Conservation (phyloP, 768 basidiomycete genomes). For the Rhizopogon vesiculosus region DNA sequence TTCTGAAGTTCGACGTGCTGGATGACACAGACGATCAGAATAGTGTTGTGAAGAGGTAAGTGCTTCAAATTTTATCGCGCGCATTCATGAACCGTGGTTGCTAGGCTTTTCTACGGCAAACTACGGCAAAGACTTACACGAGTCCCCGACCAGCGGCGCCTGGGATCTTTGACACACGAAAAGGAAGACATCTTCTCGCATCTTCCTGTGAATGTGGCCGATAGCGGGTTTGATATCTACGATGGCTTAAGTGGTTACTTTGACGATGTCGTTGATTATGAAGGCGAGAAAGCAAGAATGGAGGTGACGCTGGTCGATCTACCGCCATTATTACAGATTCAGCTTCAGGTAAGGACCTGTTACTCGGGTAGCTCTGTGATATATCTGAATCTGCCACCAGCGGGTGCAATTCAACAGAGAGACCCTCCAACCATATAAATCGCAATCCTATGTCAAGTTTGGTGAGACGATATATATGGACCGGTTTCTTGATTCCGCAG, state of each 20-base stretch:
- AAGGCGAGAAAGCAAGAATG: slow-evolving; percentile 84
- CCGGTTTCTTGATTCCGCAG: slow-evolving; percentile 79
- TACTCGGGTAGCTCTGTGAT: background rate
- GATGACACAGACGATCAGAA: slow-evolving; percentile 48
- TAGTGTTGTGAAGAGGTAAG: slow-evolving; percentile 81
- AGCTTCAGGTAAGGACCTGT: slow-evolving; percentile 69
- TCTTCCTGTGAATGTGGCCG: slow-evolving; percentile 87
- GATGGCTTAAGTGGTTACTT: slow-evolving; percentile 92
- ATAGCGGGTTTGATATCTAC: slow-evolving; percentile 88
- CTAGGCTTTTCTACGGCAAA: slow-evolving; percentile 85
- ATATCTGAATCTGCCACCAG: slow-evolving; percentile 34
- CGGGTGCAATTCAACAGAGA: slow-evolving; percentile 93
- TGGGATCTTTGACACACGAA: slow-evolving; percentile 62
- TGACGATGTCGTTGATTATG: slow-evolving; percentile 82
- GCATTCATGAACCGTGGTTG: background rate
- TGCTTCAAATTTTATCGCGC: background rate
- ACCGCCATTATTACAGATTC: slow-evolving; percentile 90
- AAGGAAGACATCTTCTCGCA: slow-evolving; percentile 94
- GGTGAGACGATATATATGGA: slow-evolving; percentile 86
- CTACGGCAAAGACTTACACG: slow-evolving; percentile 56
- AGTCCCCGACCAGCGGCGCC: slow-evolving; percentile 28
- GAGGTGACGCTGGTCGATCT: slow-evolving; percentile 81
- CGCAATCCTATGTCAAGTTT: slow-evolving; percentile 92
- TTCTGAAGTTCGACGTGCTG: slow-evolving; percentile 62
- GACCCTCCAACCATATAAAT: slow-evolving; percentile 89